These are phyloP conservation scores for Lagerstroemia fauriei DNA, from an alignment of 441 rosid genomes.

Conservation along the genomic window DNA sequence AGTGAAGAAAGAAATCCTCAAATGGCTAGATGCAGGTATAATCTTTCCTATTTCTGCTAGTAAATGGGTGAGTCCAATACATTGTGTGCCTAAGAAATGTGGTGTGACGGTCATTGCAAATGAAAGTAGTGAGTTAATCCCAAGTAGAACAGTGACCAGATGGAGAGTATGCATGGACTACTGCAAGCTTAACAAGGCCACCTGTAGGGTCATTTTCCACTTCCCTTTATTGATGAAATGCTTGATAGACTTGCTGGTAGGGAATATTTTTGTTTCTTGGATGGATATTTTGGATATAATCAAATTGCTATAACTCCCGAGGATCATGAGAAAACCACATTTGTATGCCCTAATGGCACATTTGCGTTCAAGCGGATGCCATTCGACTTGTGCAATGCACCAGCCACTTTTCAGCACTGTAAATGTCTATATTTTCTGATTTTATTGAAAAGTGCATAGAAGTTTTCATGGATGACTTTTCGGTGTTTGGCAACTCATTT, in stretches of 20 bases:
- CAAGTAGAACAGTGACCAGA: neutral
- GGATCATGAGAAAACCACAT: neutral
- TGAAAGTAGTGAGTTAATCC: neutral
- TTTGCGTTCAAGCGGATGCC: neutral
- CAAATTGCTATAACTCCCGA: neutral
- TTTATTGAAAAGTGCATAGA: neutral
- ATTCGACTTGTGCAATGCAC: neutral
- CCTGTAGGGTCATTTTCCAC: neutral
- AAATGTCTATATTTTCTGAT: neutral
- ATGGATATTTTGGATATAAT: neutral
- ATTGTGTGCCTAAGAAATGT: no score
- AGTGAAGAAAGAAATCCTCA: no score
- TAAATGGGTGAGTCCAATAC: no score
- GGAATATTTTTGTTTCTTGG: neutral
- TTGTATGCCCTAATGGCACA: neutral
- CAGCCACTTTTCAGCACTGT: neutral
- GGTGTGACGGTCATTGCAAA: neutral
- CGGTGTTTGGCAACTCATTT: neutral
- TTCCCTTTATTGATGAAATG: neutral
- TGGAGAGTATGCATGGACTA: neutral
- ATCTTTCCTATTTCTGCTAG: no score
- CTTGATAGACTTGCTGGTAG: neutral
- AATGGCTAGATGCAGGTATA: no score
- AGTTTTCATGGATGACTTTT: slow-evolving; percentile 5
- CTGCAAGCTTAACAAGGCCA: neutral